These are phyloP conservation scores for Boletus sp. DNA, from an alignment of 768 basidiomycete genomes.

Conservation along the genomic window DNA sequence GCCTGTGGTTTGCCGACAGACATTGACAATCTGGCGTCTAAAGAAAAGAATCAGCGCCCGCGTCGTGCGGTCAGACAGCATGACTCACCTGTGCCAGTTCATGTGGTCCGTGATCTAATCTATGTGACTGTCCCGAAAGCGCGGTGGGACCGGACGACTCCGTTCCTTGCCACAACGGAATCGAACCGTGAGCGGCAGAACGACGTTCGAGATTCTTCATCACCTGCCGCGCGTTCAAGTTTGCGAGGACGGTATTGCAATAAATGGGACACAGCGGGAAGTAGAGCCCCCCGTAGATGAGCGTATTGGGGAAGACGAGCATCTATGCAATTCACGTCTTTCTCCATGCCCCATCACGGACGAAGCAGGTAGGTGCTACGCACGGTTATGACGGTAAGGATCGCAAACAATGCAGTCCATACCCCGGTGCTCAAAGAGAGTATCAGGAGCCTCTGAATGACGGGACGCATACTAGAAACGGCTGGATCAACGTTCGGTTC, in stretches of 20 bases:
- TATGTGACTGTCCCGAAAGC: not conserved
- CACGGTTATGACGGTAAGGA: constrained; percentile 13
- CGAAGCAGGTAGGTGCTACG: not conserved
- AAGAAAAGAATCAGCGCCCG: no score
- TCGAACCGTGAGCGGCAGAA: not conserved
- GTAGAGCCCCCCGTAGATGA: constrained; percentile 22
- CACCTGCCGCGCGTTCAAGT: constrained; percentile 29
- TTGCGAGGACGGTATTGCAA: constrained; percentile 33
- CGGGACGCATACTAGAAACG: constrained; percentile 15
- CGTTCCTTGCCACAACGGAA: constrained; percentile 3
- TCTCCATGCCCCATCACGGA: not conserved
- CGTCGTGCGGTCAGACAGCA: not conserved
- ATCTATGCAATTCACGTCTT: constrained; percentile 3
- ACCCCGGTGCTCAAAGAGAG: constrained; percentile 15
- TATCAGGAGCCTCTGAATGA: constrained; percentile 15
- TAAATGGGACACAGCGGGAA: constrained; percentile 33
- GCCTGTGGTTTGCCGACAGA: not conserved
- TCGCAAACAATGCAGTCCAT: constrained; percentile 18
- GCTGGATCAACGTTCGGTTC: not conserved
- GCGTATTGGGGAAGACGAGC: constrained; percentile 11
- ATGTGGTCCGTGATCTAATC: not conserved
- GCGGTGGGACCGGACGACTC: not conserved
- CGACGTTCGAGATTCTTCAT: constrained; percentile 13
- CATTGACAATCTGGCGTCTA: constrained; percentile 5
- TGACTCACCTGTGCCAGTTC: constrained; percentile 5